These are phyloP conservation scores for Bryopsis sp. DNA, from an alignment of 139 green algal genomes.

Conservation along the genomic window DNA sequence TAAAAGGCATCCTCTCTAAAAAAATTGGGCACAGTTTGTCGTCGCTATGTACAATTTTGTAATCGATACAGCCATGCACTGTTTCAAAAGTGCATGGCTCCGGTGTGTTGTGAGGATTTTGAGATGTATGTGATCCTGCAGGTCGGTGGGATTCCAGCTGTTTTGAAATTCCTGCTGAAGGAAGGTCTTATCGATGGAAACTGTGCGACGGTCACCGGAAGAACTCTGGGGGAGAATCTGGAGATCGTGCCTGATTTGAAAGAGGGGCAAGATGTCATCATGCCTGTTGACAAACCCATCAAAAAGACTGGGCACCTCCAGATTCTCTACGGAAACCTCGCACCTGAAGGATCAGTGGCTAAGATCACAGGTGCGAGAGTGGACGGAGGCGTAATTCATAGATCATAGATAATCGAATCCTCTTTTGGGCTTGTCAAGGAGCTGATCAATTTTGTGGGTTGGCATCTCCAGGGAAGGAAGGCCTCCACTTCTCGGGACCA, in stretches of 20 bases:
- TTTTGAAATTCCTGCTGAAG: constrained; percentile 92
- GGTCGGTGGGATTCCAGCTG: constrained; percentile 86
- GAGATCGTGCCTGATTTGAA: constrained; percentile 59
- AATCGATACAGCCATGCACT: too few species aligned
- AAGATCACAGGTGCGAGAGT: constrained; percentile 98
- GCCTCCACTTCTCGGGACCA: constrained; percentile 49
- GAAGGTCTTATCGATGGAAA: constrained; percentile 82
- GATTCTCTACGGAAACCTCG: constrained; percentile 95
- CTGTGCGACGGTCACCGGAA: constrained; percentile 81
- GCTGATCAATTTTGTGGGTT: background rate
- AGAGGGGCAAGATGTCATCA: constrained; percentile 83
- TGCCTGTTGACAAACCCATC: constrained; percentile 74
- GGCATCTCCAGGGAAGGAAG: constrained; percentile 39
- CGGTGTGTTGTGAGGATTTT: constrained; percentile 16
- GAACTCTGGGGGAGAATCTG: constrained; percentile 94
- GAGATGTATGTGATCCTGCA: too few species aligned
- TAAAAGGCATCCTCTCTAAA: too few species aligned
- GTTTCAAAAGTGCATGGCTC: background rate
- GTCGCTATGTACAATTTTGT: too few species aligned
- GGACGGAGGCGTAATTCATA: too few species aligned
- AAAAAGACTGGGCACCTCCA: constrained; percentile 70
- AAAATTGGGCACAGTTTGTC: too few species aligned
- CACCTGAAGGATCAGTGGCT: constrained; percentile 83
- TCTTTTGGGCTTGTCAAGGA: too few species aligned
- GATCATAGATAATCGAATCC: too few species aligned